Percentiles rank a stretch among this genome's conserved stretches.
Conservation (phyloP, 202 grass and related monocot species). For the Setaria italica region DNA sequence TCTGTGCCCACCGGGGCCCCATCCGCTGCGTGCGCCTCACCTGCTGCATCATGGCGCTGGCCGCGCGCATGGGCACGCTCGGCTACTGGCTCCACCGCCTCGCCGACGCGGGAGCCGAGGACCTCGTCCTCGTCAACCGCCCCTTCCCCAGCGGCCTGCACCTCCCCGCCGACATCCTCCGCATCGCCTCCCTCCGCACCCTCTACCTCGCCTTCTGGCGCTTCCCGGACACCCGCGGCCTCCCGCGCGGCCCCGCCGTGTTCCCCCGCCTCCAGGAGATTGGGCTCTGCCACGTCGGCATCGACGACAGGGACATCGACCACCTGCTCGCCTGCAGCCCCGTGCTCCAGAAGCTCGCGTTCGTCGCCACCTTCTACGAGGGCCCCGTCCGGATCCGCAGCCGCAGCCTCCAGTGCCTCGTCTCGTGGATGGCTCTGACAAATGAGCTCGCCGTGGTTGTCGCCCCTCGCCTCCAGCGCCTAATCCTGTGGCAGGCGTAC, state of each 20-base stretch:
- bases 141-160: constrained; percentile 3
- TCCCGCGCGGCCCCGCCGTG: background rate
- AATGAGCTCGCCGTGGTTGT: constrained; percentile 38
- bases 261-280: constrained; percentile 53
- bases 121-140: constrained; percentile 40
- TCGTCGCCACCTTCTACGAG: constrained; percentile 1
- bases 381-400: background rate
- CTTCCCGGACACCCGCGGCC: constrained; percentile 15
- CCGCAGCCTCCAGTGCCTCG: constrained; percentile 39
- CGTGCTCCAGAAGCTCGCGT: constrained; percentile 35
- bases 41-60: background rate
- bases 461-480: constrained; percentile 44
- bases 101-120: constrained; percentile 8
- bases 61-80: background rate
- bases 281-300: constrained; percentile 11
- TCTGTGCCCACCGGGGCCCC: constrained; percentile 39
- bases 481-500: constrained; percentile 47
- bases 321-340: constrained; percentile 39
- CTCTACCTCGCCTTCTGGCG: constrained; percentile 37
- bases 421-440: constrained; percentile 34
- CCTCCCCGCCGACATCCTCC: constrained; percentile 27
- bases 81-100: constrained; percentile 25
- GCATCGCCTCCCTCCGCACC: constrained; percentile 33
- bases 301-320: background rate
- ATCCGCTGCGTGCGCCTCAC: constrained; percentile 42